Conservation (phyloP, 352 stramenopile species). For the Globisporangium okanoganense region DNA sequence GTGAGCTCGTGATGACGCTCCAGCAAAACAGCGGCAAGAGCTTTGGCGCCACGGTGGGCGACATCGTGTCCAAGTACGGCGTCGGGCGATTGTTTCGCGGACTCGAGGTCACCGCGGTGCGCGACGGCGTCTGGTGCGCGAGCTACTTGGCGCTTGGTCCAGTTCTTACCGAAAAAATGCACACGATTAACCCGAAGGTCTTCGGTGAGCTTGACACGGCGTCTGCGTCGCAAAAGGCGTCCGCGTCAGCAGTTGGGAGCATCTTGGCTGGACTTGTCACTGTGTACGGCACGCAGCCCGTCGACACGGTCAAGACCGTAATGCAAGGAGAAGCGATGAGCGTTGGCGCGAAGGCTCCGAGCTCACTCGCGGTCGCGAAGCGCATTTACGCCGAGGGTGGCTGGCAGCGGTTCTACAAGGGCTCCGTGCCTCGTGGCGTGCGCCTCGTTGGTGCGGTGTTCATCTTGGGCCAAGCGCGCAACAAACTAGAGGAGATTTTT, state of each 20-base stretch:
- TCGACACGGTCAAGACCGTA: constrained; percentile 85
- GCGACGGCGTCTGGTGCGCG: constrained; percentile 73
- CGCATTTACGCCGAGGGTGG: constrained; percentile 53
- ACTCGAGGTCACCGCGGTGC: constrained; percentile 52
- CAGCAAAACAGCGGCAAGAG: constrained; percentile 80
- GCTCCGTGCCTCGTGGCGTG: constrained; percentile 65
- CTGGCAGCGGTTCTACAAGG: constrained; percentile 59
- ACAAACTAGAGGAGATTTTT: constrained; percentile 67
- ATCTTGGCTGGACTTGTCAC: constrained; percentile 68
- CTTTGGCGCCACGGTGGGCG: constrained; percentile 54
- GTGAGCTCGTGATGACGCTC: constrained; percentile 84
- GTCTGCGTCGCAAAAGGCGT: constrained; percentile 56
- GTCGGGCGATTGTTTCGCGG: constrained; percentile 51
- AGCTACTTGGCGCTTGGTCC: constrained; percentile 75
- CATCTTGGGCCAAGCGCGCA: constrained; percentile 72
- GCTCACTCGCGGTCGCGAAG: constrained; percentile 33
- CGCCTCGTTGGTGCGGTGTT: constrained; percentile 82
- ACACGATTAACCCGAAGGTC: constrained; percentile 38
- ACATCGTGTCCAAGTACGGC: constrained; percentile 47
- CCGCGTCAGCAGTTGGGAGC: constrained; percentile 60
- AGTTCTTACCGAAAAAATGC: constrained; percentile 63
- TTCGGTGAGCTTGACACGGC: constrained; percentile 53
- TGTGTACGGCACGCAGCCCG: constrained; percentile 69
- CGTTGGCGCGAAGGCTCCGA: constrained; percentile 31
- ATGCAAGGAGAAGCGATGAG: constrained; percentile 76